phyloP scores from a whole-genome alignment of 345 rosid species.

The Eucalyptus regnans region DNA sequence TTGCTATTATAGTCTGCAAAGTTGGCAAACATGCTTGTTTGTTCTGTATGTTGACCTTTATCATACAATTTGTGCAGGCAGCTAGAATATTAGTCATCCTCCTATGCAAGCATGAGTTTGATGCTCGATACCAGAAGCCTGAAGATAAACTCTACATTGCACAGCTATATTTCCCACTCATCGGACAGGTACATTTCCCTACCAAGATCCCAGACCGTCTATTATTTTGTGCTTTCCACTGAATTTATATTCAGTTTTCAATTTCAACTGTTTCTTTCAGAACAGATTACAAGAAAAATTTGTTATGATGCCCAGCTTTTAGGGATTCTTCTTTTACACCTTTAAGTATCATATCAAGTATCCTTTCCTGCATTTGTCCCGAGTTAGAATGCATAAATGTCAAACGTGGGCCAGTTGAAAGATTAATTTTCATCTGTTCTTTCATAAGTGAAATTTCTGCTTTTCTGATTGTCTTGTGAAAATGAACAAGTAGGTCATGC shows the following conservation, averaged over 20 bases:
- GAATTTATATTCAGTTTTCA: background rate
- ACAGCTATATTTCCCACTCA: conserved; percentile 86
- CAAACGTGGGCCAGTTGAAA: background rate
- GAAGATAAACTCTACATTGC: conserved; percentile 98
- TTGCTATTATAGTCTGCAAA: background rate
- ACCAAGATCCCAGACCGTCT: background rate
- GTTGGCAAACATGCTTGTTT: background rate
- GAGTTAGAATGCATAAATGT: background rate
- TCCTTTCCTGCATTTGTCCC: background rate
- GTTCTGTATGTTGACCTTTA: background rate
- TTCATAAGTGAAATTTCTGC: background rate
- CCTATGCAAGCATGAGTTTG: conserved; percentile 94
- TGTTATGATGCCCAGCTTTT: background rate
- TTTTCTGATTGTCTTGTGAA: background rate
- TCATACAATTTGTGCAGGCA: conserved; percentile 44
- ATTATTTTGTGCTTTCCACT: background rate
- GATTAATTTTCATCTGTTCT: background rate
- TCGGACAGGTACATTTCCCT: conserved; percentile 60
- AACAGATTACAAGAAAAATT: background rate
- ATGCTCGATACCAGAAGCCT: conserved; percentile 94
- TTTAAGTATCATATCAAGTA: background rate
- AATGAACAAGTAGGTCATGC: background rate
- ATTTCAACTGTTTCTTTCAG: background rate
- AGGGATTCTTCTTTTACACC: background rate
- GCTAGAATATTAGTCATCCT: conserved; percentile 89